phyloP scores from a whole-genome alignment of 2,329 filamentous ascomycete genomes.

The Cercospora beticola region DNA sequence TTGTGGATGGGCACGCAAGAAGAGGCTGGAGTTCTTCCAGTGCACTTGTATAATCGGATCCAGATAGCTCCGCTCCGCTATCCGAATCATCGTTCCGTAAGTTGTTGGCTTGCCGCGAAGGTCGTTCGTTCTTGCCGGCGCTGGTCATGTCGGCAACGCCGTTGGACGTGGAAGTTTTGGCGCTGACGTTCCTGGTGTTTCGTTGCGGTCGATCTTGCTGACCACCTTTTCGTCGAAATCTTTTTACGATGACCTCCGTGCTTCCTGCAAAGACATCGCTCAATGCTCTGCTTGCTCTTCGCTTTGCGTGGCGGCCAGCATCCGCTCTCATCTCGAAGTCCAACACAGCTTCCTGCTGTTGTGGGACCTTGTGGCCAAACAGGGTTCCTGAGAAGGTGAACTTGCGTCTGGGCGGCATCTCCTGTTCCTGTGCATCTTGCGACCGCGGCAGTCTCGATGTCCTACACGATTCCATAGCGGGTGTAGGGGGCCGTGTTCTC shows the following conservation, averaged over 20 bases:
- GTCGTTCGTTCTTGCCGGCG: not conserved
- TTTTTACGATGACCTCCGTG: not conserved
- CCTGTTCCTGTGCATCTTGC: not conserved
- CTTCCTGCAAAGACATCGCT: not conserved
- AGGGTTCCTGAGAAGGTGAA: not conserved
- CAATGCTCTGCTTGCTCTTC: constrained; percentile 7
- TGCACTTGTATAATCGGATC: not conserved
- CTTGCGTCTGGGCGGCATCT: not conserved
- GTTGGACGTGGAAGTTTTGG: not conserved
- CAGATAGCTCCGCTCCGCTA: not conserved
- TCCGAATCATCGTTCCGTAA: not conserved
- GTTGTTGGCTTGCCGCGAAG: not conserved
- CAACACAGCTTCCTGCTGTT: not conserved
- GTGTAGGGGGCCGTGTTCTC: not conserved
- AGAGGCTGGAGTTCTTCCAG: constrained; percentile 3
- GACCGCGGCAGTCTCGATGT: not conserved
- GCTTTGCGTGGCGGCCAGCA: not conserved
- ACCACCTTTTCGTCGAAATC: not conserved
- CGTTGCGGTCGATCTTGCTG: not conserved
- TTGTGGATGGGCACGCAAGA: not conserved
- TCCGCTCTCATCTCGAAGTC: not conserved
- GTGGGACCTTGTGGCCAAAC: not conserved
- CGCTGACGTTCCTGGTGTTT: not conserved
- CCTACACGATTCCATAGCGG: not conserved
- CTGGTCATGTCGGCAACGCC: not conserved